Percentiles rank a stretch among this genome's conserved stretches.
Evolutionary conservation across 2,329 filamentous ascomycete genomes (phyloP).

Genomic region (Clarireedia hainanense): DNA sequence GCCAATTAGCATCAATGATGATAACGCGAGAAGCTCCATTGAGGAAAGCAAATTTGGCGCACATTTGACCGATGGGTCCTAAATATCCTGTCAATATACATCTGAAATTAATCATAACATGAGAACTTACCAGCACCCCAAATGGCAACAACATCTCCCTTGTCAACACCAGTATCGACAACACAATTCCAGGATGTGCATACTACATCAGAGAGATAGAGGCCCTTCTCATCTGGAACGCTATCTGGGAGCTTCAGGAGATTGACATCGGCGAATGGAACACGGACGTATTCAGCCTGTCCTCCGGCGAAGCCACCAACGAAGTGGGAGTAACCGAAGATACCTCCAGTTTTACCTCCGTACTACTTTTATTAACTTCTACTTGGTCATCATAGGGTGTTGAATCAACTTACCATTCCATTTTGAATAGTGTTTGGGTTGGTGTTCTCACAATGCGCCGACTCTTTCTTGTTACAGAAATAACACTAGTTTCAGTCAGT

Average conservation of each 20-base stretch:
- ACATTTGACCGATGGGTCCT: conserved; percentile 78
- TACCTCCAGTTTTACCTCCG: conserved; percentile 65
- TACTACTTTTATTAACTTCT: conserved; percentile 38
- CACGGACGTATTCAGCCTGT: conserved; percentile 79
- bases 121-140: conserved; percentile 56
- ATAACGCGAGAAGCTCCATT: conserved; percentile 71
- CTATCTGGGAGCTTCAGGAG: conserved; percentile 69
- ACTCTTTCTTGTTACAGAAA: conserved; percentile 72
- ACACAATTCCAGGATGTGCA: conserved; percentile 75
- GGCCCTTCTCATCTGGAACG: conserved; percentile 72
- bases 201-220: conserved; percentile 77
- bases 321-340: conserved; percentile 70
- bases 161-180: conserved; percentile 73
- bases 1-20: conserved; percentile 65
- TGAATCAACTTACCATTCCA: conserved; percentile 42
- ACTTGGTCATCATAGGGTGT: not conserved
- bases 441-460: conserved; percentile 72
- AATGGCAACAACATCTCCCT: conserved; percentile 69
- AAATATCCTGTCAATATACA: not conserved
- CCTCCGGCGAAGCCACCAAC: conserved; percentile 83
- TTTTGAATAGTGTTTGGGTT: conserved; percentile 65
- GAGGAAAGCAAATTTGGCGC: conserved; percentile 63
- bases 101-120: not conserved
- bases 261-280: conserved; percentile 75
- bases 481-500: conserved; percentile 44